Conservation (phyloP, 306 rosid species). For the Luffa aegyptiaca region DNA sequence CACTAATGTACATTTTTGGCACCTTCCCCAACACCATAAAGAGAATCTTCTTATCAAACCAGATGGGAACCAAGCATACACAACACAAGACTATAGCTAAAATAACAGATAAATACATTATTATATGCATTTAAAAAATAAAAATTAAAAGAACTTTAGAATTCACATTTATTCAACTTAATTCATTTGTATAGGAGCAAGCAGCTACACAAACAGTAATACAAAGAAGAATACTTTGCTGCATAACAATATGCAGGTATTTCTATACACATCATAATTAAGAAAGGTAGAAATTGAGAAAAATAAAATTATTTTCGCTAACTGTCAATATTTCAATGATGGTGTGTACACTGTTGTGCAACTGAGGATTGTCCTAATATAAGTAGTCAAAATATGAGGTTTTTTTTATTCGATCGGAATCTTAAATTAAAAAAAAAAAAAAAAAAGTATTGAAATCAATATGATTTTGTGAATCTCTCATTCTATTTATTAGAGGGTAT, state of each 20-base stretch:
- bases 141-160: too few species aligned
- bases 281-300: too few species aligned
- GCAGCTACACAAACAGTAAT: background rate
- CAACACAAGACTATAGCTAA: background rate
- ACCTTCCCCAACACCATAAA: slow-evolving; percentile 6
- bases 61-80: background rate
- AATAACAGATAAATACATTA: background rate
- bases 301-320: too few species aligned
- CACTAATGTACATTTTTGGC: slow-evolving; percentile 6
- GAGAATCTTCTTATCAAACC: slow-evolving; percentile 1
- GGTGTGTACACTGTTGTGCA: too few species aligned
- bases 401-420: background rate
- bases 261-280: too few species aligned
- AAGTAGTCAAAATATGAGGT: background rate
- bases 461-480: background rate
- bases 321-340: too few species aligned
- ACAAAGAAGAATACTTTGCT: too few species aligned
- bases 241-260: too few species aligned
- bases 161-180: background rate
- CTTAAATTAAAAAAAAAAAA: background rate
- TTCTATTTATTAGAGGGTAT: background rate
- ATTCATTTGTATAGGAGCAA: background rate
- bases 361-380: too few species aligned
- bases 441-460: background rate
- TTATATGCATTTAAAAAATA: background rate